phyloP scores from a whole-genome alignment of 768 basidiomycete genomes.

The Psilocybe sp. region DNA sequence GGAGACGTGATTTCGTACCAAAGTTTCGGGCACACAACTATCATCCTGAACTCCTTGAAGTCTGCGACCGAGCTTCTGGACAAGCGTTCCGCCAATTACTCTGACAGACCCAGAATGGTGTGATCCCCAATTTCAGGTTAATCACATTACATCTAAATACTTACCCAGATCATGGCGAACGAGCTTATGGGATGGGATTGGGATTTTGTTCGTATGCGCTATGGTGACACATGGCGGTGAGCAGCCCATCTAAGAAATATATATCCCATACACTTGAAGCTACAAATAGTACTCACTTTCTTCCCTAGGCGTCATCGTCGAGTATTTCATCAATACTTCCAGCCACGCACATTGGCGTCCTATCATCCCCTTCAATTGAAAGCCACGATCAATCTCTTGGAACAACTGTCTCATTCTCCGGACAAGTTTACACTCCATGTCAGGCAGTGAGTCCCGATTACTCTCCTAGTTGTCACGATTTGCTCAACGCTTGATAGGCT shows the following conservation, averaged over 20 bases:
- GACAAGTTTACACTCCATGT: conserved; percentile 25
- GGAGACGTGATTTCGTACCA: conserved; percentile 28
- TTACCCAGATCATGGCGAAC: conserved; percentile 21
- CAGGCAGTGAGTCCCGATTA: conserved; percentile 21
- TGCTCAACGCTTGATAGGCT: conserved; percentile 16
- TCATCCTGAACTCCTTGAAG: conserved; percentile 39
- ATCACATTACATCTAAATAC: neutral
- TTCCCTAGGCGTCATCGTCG: conserved; percentile 26
- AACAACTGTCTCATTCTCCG: conserved; percentile 23
- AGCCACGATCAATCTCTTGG: conserved; percentile 20
- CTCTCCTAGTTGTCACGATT: neutral
- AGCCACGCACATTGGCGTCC: conserved; percentile 23
- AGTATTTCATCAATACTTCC: conserved; percentile 35
- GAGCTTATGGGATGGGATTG: conserved; percentile 25
- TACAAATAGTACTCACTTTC: neutral
- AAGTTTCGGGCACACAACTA: conserved; percentile 31
- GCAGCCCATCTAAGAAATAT: conserved; percentile 9
- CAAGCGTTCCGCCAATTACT: conserved; percentile 40
- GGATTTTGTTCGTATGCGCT: conserved; percentile 28
- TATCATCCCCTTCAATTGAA: conserved; percentile 23
- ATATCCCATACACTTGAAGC: neutral
- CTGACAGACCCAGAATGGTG: conserved; percentile 37
- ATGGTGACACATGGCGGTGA: conserved; percentile 23
- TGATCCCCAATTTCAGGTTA: neutral
- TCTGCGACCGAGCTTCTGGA: conserved; percentile 41